A percentile compares a stretch with the other conserved stretches of the same genome.
These are phyloP conservation scores for Macadamia integrifolia DNA, from an alignment of 164 flowering plant genomes.

Conservation along the genomic window DNA sequence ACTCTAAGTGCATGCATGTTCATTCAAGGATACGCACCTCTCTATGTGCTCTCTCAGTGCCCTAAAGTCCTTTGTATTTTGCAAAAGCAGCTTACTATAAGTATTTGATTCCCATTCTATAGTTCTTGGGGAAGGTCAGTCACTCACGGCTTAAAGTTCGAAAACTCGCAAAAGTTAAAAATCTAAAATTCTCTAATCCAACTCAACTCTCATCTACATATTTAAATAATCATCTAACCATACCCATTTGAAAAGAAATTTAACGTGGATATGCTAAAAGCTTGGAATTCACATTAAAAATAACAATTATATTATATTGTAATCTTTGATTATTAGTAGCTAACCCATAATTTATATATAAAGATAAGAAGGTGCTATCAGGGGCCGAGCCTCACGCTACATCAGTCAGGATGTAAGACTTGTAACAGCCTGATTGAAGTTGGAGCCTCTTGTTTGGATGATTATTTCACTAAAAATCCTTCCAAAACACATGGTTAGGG, in stretches of 20 bases:
- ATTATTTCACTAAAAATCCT: background rate
- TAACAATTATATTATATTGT: background rate
- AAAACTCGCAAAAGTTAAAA: background rate
- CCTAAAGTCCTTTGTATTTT: background rate
- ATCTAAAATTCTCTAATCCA: background rate
- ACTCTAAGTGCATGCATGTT: conserved; percentile 25
- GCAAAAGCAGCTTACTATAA: background rate
- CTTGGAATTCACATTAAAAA: background rate
- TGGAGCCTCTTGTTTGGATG: conserved; percentile 15
- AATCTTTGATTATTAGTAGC: too few relatives aligned
- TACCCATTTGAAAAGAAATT: background rate
- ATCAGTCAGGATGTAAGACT: background rate
- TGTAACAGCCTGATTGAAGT: background rate
- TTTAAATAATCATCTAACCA: background rate
- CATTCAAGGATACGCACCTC: conserved; percentile 15
- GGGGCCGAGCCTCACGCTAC: background rate
- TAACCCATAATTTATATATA: too few relatives aligned
- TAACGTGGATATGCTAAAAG: background rate
- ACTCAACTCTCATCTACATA: background rate
- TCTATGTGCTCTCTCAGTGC: conserved; percentile 5
- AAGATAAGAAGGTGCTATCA: background rate
- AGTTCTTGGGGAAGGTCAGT: background rate
- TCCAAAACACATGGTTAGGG: background rate
- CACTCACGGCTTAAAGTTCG: background rate
- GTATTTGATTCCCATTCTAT: background rate